Evolutionary conservation across 2,329 filamentous ascomycete species (phyloP), one percentile per base, ranked within the genome.

Genomic region (Xylaria sp.): DNA sequence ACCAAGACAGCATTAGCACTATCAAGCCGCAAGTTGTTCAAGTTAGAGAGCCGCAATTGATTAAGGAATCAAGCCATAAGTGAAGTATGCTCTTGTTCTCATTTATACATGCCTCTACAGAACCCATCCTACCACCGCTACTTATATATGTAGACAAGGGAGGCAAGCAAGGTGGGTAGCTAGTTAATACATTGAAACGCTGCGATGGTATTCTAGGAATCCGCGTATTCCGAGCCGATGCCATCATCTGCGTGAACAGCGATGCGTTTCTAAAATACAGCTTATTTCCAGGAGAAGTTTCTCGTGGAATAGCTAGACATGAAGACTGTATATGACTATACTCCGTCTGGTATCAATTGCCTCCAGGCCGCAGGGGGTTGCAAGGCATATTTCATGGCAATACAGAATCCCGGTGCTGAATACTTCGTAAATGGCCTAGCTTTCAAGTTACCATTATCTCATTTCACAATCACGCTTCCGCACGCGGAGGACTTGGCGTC

Each of bases 161-260:
- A 22, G 29, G 29, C 15, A 13, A n/a, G 57, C 10, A 38, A 45
- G 38, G 31, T 38, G 25, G 9, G 17, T 50, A 59, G 31, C 25
- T 38, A 31, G n/a, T 10, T 56, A 20, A 31, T 68, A 61, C 63
- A 68, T 45, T 57, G 50, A 47, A 36, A 29, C 55, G 9, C 27
- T 55, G 56, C 58, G 54, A 55, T 67, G 39, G n/a, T 67, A 51
- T 57, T 69, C 67, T 64, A 69, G 31, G 13, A 29, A 50, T 50
- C 45, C 11, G 1, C n/a, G 20, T 50, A 10, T n/a, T 50, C 20
- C n/a, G 5, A 7, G 13, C 17, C 31, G 7, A 25, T 2, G 9
- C 5, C 5, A 22, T 27, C 5, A 15, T 15, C 53, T 5, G 15
- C 15, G 15, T 22, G n/a, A 42, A 27, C 11, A 11, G 3, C 25